Percentiles rank a stretch among this genome's conserved stretches.
phyloP scores from a whole-genome alignment of 768 basidiomycete genomes.

The Rhodosporidiobolus odoratus region DNA sequence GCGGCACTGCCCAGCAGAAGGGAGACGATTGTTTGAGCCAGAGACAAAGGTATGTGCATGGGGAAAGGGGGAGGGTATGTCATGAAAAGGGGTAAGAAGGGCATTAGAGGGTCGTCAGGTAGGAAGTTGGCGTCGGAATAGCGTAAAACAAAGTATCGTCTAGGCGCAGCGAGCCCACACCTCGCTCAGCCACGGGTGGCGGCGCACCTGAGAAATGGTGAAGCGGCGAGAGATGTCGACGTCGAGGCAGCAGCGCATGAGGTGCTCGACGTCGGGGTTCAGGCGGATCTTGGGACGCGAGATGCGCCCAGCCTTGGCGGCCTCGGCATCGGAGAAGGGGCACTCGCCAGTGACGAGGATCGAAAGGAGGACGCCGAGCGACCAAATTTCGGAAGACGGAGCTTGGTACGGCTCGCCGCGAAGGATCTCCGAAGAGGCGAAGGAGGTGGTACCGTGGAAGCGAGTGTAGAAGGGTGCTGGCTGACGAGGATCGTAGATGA shows the following conservation, averaged over 20 bases:
- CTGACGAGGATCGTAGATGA: constrained; percentile 60
- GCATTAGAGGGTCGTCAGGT: too few species aligned
- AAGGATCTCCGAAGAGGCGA: constrained; percentile 47
- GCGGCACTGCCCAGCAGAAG: too few species aligned
- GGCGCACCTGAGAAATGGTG: constrained; percentile 27
- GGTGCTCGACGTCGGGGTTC: constrained; percentile 21
- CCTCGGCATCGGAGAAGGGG: constrained; percentile 44
- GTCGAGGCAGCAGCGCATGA: constrained; percentile 32
- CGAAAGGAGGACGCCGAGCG: constrained; percentile 50
- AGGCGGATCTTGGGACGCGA: constrained; percentile 22
- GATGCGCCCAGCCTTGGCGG: constrained; percentile 27
- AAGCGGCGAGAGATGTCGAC: constrained; percentile 26
- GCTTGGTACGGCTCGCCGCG: constrained; percentile 47
- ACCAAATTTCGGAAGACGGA: constrained; percentile 50
- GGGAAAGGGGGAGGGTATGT: too few species aligned
- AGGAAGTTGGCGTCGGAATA: too few species aligned
- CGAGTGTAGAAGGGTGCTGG: constrained; percentile 65
- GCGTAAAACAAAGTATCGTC: too few species aligned
- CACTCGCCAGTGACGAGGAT: constrained; percentile 50
- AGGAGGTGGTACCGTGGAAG: constrained; percentile 53
- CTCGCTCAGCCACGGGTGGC: constrained; percentile 27
- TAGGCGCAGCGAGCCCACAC: not conserved
- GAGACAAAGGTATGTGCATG: too few species aligned
- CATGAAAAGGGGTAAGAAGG: too few species aligned
- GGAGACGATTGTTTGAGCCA: too few species aligned